Conservation (phyloP, 164 flowering plant genomes). For the Litsea cubeba region DNA sequence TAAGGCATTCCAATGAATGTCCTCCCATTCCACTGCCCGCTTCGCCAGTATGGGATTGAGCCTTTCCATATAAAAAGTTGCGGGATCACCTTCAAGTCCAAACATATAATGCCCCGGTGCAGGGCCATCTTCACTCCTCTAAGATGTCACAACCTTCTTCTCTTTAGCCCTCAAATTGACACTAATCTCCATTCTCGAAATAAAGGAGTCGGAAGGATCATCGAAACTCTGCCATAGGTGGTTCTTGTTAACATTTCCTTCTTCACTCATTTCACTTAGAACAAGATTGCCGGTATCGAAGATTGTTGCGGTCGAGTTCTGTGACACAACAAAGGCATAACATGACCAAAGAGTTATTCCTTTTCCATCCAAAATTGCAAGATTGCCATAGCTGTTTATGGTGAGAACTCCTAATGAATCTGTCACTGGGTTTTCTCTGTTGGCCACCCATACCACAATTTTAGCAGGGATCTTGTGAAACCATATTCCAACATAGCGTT, state of each 20-base stretch:
- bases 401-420: background rate
- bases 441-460: conserved; percentile 12
- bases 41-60: conserved; percentile 6
- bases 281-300: conserved; percentile 6
- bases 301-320: background rate
- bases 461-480: background rate
- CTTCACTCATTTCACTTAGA: background rate
- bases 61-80: conserved; percentile 24
- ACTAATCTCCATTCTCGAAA: conserved; percentile 39
- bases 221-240: conserved; percentile 50
- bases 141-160: conserved; percentile 33
- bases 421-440: conserved; percentile 1
- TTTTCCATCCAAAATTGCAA: background rate
- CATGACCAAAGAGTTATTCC: conserved; percentile 3
- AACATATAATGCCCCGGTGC: conserved; percentile 27
- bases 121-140: conserved; percentile 39
- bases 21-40: background rate
- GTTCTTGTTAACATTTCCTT: background rate
- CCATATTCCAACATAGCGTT: conserved; percentile 3
- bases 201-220: conserved; percentile 28
- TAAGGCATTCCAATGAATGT: background rate
- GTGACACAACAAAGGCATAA: background rate
- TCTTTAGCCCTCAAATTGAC: conserved; percentile 23
- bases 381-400: background rate
- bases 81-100: conserved; percentile 27